These are phyloP conservation scores for Coemansia sp. DNA, from an alignment of 192 early-diverging fungal genomes.

Conservation along the genomic window DNA sequence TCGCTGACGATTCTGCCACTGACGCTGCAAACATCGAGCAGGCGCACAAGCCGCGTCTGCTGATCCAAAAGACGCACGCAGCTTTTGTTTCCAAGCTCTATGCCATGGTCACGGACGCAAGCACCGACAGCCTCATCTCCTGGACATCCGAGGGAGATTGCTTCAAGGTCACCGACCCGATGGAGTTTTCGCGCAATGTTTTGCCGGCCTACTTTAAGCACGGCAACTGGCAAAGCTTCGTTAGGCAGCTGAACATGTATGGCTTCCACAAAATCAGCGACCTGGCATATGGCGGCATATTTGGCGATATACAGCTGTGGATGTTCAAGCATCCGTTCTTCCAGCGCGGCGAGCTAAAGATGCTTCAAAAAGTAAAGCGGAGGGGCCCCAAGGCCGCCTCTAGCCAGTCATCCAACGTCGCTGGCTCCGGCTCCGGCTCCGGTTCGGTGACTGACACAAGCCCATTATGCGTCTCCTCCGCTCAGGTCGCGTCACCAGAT, in stretches of 20 bases:
- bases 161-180: constrained; percentile 81
- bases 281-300: constrained; percentile 39
- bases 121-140: constrained; percentile 38
- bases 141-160: constrained; percentile 63
- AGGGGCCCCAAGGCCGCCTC: constrained; percentile 32
- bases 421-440: neutral
- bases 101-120: constrained; percentile 36
- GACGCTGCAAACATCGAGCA: constrained; percentile 3
- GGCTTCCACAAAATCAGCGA: constrained; percentile 52
- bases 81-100: constrained; percentile 54
- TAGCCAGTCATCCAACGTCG: neutral
- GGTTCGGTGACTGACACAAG: neutral
- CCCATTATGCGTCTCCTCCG: neutral
- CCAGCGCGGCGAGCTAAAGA: constrained; percentile 34
- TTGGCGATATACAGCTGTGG: constrained; percentile 47
- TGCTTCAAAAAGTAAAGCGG: constrained; percentile 46
- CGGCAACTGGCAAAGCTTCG: constrained; percentile 89
- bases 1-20: neutral
- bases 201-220: constrained; percentile 87
- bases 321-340: constrained; percentile 52
- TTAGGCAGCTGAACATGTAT: constrained; percentile 75
- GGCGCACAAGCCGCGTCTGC: constrained; percentile 21
- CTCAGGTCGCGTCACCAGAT: neutral
- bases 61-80: constrained; percentile 45
- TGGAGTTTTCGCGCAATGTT: constrained; percentile 67